Conservation (phyloP, 352 stramenopile genomes). For the Peronospora tabacina region DNA sequence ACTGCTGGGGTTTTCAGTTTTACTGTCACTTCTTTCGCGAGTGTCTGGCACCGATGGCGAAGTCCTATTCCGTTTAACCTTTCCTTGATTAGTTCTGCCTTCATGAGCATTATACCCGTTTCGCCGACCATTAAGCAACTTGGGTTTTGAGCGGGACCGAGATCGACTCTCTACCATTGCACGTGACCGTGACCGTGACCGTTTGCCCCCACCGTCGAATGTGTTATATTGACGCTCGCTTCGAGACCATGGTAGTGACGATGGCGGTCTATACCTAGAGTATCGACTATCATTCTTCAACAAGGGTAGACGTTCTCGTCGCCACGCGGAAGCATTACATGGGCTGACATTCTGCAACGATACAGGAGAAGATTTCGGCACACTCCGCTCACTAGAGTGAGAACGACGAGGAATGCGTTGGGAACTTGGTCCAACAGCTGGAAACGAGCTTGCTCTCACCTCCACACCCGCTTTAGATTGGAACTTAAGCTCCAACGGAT, state of each 20-base stretch:
- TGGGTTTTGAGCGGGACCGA: conserved; percentile 17
- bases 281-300: conserved; percentile 8
- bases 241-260: neutral
- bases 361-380: conserved; percentile 14
- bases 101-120: conserved; percentile 3
- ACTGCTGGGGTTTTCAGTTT: conserved; percentile 1
- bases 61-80: neutral
- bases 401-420: conserved; percentile 21
- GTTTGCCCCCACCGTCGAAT: conserved; percentile 13
- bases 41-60: neutral
- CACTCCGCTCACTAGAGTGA: conserved; percentile 29
- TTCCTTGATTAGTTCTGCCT: conserved; percentile 1
- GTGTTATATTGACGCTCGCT: conserved; percentile 6
- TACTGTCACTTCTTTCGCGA: conserved; percentile 1
- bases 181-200: conserved; percentile 14
- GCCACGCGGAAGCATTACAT: conserved; percentile 13
- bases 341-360: conserved; percentile 16
- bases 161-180: conserved; percentile 3
- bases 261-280: conserved; percentile 3
- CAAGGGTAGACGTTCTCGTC: conserved; percentile 9
- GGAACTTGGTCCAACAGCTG: neutral
- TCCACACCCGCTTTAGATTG: conserved; percentile 33
- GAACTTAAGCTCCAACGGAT: conserved; percentile 32
- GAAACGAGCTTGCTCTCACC: conserved; percentile 23
- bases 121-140: conserved; percentile 6